Base-by-base conservation (phyloP, 352 stramenopile species). In the Pythium sp. region DNA sequence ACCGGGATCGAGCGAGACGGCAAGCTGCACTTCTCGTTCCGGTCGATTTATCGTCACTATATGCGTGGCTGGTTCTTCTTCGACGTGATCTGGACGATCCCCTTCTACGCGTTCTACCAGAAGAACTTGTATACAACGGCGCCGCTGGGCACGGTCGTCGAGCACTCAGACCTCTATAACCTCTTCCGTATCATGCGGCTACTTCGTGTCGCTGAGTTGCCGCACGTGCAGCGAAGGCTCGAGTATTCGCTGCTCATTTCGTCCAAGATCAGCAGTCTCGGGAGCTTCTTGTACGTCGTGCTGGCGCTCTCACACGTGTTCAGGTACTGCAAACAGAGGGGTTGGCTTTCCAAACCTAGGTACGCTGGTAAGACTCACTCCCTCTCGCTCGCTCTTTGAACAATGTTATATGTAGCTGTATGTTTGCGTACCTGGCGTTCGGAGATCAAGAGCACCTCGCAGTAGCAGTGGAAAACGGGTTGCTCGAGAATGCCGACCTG, bases 301-400 rank as follows among this genome's bases (percentile, higher is more conserved):
- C 28, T 94, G 8, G 72, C 81, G 5, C 81, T 94, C 41, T 92
- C 86, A n/a, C 86, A 94, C 54, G 76, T 90, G n/a, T 90, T 94
- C 68, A 92, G 77, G 76, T 83, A 68, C 14, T 2, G 14, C 38
- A 20, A 15, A 41, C 38, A 46, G 41, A 14, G 49, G 6, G 1
- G 20, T 32, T 8, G 14, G 38, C 12, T 46, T 20, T 20, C 38
- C 14, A 46, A 20, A 46, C 38, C 38, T 46, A 20, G 38, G 38
- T 5, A 6, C 14, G 38, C 14, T 46, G 38, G 11, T 46, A 18
- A 5, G 38, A 46, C 11, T 18, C 12, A 5, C 26, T 11, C 1
- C 18, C 9, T 22, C 7, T 3, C 11, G 30, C 26, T 32, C 30
- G 30, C 22, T 32, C 18, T 47, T 9, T 24, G 46, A n/a, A 57